Conservation (phyloP, 1,284 basidiomycete species). For the Rhodotorula sp. region DNA sequence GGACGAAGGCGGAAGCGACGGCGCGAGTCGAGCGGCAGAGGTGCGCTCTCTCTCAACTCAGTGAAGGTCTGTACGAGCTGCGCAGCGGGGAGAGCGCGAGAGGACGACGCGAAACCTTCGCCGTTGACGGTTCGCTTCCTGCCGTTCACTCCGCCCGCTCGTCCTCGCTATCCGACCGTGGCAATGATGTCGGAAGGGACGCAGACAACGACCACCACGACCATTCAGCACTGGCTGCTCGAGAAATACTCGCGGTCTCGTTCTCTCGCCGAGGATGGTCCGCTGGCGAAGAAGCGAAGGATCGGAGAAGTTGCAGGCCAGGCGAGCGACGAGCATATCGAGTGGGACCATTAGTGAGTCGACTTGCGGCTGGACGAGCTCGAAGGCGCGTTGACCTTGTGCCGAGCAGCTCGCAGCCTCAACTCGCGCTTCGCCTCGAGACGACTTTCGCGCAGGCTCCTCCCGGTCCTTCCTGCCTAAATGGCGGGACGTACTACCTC, state of each 20-base stretch:
- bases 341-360: constrained; percentile 27
- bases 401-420: constrained; percentile 3
- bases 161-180: background rate
- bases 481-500: background rate
- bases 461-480: background rate
- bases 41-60: no score
- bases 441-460: constrained; percentile 1
- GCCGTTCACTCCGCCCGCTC: background rate
- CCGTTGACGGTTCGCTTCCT: background rate
- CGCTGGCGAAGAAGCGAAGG: background rate
- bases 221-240: constrained; percentile 14
- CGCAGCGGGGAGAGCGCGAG: no score
- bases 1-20: background rate
- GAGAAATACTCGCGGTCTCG: constrained; percentile 21
- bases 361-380: background rate
- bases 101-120: no score
- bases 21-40: background rate
- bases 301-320: background rate
- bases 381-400: background rate
- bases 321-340: background rate
- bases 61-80: no score
- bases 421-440: constrained; percentile 9
- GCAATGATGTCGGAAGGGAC: constrained; percentile 3
- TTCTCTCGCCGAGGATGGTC: background rate
- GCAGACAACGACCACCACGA: constrained; percentile 10